Percentiles rank a stretch among this genome's conserved stretches.
phyloP scores from a whole-genome alignment of 257 asterid genomes.

The Avicennia marina region DNA sequence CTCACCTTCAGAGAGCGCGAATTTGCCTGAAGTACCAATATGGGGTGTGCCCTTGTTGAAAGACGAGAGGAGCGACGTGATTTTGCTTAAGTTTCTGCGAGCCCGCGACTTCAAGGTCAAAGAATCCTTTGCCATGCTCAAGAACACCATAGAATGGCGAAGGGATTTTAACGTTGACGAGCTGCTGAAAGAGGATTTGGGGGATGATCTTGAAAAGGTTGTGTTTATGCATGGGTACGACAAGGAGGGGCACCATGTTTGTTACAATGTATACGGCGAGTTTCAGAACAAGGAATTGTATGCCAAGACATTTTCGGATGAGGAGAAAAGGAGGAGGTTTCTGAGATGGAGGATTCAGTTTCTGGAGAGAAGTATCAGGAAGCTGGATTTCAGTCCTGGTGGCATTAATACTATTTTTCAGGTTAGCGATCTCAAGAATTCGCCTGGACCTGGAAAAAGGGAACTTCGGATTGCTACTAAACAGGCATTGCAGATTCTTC shows the following conservation, averaged over 20 bases:
- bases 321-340: constrained; percentile 41
- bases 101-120: constrained; percentile 67
- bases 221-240: constrained; percentile 80
- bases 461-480: constrained; percentile 64
- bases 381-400: constrained; percentile 60
- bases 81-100: constrained; percentile 41
- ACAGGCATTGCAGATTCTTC: constrained; percentile 68
- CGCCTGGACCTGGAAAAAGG: constrained; percentile 67
- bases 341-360: constrained; percentile 65
- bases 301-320: constrained; percentile 43
- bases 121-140: constrained; percentile 59
- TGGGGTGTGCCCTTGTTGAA: constrained; percentile 33
- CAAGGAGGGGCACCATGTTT: constrained; percentile 56
- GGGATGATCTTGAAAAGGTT: constrained; percentile 71
- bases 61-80: constrained; percentile 28
- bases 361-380: constrained; percentile 49
- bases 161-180: constrained; percentile 52
- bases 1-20: constrained; percentile 23
- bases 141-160: constrained; percentile 59
- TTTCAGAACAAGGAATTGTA: constrained; percentile 59
- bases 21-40: constrained; percentile 22
- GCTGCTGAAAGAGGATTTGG: constrained; percentile 51
- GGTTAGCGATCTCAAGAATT: constrained; percentile 73
- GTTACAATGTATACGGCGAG: constrained; percentile 62
- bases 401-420: constrained; percentile 69